A percentile compares a stretch with the other conserved stretches of the same genome.
phyloP scores from a whole-genome alignment of 2,329 filamentous ascomycete genomes.

The Colletotrichum graminicola region DNA sequence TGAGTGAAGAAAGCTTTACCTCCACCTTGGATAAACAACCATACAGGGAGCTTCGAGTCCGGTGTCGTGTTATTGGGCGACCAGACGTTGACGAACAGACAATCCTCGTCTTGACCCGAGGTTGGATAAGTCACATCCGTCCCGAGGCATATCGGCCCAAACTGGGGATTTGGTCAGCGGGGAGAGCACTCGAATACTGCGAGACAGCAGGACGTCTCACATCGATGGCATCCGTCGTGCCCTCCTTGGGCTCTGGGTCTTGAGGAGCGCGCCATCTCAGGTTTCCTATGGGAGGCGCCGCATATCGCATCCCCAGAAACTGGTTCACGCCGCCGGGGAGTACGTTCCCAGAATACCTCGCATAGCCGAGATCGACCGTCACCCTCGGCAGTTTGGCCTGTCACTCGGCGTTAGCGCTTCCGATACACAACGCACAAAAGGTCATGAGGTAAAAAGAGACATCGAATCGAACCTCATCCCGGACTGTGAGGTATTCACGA shows the following conservation, averaged over 20 bases:
- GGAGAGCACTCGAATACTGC: neutral
- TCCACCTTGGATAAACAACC: conserved; percentile 68
- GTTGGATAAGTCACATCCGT: conserved; percentile 50
- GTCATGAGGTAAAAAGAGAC: neutral
- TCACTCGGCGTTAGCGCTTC: conserved; percentile 13
- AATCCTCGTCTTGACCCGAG: conserved; percentile 67
- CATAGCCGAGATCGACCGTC: conserved; percentile 58
- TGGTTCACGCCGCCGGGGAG: conserved; percentile 56
- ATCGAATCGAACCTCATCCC: conserved; percentile 33
- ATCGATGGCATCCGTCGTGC: conserved; percentile 53
- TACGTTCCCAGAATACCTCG: conserved; percentile 57
- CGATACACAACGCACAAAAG: neutral
- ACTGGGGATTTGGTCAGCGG: conserved; percentile 49
- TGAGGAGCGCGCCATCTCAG: conserved; percentile 64
- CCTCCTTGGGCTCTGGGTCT: conserved; percentile 52
- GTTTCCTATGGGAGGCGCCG: conserved; percentile 62
- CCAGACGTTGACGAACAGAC: conserved; percentile 76
- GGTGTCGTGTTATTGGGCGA: conserved; percentile 67
- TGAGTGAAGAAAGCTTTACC: conserved; percentile 34
- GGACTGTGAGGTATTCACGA: conserved; percentile 26
- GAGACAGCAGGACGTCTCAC: conserved; percentile 44
- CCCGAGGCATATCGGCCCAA: conserved; percentile 60
- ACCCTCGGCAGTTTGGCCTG: conserved; percentile 35
- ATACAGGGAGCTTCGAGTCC: conserved; percentile 73
- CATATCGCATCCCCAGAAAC: conserved; percentile 65